Conservation (phyloP, 345 rosid species). For the Xanthoceras sorbifolium region DNA sequence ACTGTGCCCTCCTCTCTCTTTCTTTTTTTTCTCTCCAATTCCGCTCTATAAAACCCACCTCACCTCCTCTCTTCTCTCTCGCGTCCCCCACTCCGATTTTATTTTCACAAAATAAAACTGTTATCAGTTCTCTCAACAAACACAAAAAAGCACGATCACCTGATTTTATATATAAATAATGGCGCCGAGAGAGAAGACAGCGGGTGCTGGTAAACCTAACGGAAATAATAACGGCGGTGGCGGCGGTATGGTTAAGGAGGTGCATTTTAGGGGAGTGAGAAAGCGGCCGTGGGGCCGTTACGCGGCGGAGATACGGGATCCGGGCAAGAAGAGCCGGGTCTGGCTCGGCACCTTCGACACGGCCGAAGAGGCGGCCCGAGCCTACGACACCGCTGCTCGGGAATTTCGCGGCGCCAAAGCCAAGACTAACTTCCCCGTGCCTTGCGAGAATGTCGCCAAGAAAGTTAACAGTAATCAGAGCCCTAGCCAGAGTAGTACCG, state of each 20-base stretch:
- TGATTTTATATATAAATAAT: slow-evolving; percentile 18
- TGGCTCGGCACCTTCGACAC: slow-evolving; percentile 95
- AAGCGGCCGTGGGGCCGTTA: slow-evolving; percentile 91
- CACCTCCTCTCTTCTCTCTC: not conserved
- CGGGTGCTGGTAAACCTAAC: slow-evolving; percentile 28
- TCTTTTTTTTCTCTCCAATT: slow-evolving; percentile 22
- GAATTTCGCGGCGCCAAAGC: slow-evolving; percentile 86
- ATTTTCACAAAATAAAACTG: not conserved
- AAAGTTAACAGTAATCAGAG: slow-evolving; percentile 35
- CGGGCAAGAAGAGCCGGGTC: slow-evolving; percentile 64
- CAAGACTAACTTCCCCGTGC: slow-evolving; percentile 62
- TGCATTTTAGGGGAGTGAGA: slow-evolving; percentile 79
- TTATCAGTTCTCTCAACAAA: not conserved
- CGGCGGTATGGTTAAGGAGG: slow-evolving; percentile 33
- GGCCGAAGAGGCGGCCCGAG: slow-evolving; percentile 74
- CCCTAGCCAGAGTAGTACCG: slow-evolving; percentile 67
- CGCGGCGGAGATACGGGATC: slow-evolving; percentile 90
- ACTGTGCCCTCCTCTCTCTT: slow-evolving; percentile 21
- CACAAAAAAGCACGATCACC: not conserved
- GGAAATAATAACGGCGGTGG: slow-evolving; percentile 19
- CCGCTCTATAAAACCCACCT: slow-evolving; percentile 32
- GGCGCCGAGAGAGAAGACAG: slow-evolving; percentile 53
- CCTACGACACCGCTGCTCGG: slow-evolving; percentile 67
- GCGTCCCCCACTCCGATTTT: not conserved
- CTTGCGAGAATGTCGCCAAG: slow-evolving; percentile 20